Percentiles rank a stretch among this genome's conserved stretches.
Conservation (phyloP, 2,329 filamentous ascomycete species). For the Rutstroemia sp. region DNA sequence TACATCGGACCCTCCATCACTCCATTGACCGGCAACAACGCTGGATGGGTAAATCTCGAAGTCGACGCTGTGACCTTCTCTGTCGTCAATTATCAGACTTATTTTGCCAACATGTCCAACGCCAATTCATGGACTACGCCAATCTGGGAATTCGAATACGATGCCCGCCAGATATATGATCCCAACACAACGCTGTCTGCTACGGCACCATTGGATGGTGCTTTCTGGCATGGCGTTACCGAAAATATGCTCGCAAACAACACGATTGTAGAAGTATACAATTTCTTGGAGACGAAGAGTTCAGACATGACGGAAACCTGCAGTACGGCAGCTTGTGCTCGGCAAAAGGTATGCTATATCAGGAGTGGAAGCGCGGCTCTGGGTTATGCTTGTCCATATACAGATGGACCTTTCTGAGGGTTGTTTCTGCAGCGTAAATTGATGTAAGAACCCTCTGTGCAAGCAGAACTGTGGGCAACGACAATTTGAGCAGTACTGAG, state of each 20-base stretch:
- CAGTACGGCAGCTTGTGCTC: conserved; percentile 15
- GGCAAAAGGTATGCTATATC: conserved; percentile 27
- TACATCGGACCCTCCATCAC: conserved; percentile 26
- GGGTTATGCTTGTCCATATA: conserved; percentile 15
- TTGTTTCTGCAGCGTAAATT: too few relatives aligned
- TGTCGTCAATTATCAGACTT: conserved; percentile 25
- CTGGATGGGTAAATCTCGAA: conserved; percentile 24
- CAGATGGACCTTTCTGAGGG: background rate
- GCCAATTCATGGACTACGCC: conserved; percentile 23
- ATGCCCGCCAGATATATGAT: conserved; percentile 21
- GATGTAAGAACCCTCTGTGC: too few relatives aligned
- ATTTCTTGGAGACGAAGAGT: conserved; percentile 24
- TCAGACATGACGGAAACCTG: conserved; percentile 14
- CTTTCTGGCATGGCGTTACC: conserved; percentile 27
- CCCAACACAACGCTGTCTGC: conserved; percentile 17
- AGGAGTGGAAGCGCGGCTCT: conserved; percentile 22
- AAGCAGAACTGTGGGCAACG: too few relatives aligned
- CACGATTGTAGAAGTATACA: conserved; percentile 23
- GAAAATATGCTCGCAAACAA: conserved; percentile 23
- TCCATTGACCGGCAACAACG: conserved; percentile 25
- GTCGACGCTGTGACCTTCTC: conserved; percentile 25
- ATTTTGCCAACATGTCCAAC: conserved; percentile 23
- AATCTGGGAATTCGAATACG: conserved; percentile 28
- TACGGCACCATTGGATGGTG: conserved; percentile 22
- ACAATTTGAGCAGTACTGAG: too few relatives aligned